phyloP scores from a whole-genome alignment of 371 early-diverging fungal genomes.

The Chytridiales sp. region DNA sequence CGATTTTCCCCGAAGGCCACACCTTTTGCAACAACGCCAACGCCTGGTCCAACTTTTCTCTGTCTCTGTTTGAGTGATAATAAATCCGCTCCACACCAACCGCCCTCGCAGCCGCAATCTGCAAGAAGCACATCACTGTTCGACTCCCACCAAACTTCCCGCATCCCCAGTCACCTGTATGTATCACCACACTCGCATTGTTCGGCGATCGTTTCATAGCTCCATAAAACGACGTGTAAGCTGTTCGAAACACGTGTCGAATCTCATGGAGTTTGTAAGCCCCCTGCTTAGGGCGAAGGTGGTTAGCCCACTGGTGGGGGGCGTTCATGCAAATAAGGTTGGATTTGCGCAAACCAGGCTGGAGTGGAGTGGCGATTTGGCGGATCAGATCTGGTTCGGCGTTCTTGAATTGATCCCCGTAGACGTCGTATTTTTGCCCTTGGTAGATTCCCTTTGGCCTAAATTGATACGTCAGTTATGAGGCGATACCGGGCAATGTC shows the following conservation, averaged over 20 bases:
- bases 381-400: background rate
- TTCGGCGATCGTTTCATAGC: conserved; percentile 16
- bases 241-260: conserved; percentile 29
- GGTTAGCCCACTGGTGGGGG: conserved; percentile 28
- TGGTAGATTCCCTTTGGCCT: background rate
- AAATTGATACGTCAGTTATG: background rate
- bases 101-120: conserved; percentile 31
- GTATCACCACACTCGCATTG: conserved; percentile 13
- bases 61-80: conserved; percentile 14
- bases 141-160: conserved; percentile 26
- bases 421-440: conserved; percentile 2
- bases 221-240: conserved; percentile 31
- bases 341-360: background rate
- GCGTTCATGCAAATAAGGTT: conserved; percentile 30
- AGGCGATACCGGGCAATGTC: background rate
- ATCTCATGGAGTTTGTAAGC: conserved; percentile 22
- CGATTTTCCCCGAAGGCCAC: background rate
- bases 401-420: conserved; percentile 5
- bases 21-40: background rate
- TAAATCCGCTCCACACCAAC: conserved; percentile 19
- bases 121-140: conserved; percentile 24
- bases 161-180: conserved; percentile 32
- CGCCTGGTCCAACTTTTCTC: background rate
- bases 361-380: background rate
- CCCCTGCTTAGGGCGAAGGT: conserved; percentile 12